Evolutionary conservation across 306 rosid genomes (phyloP).

Genomic region (Trifolium fragiferum): DNA sequence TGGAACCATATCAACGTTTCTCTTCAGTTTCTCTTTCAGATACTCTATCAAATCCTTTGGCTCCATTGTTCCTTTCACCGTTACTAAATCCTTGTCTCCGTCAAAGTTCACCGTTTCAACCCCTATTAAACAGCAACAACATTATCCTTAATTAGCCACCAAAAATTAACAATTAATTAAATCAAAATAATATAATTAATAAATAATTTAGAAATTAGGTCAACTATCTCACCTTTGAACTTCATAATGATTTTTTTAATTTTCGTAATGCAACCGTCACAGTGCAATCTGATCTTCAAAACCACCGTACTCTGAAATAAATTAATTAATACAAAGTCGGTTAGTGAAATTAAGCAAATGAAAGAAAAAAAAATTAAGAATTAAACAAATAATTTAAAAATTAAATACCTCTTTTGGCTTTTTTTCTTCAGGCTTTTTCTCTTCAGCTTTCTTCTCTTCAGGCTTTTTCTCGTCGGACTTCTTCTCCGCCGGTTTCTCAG

Average conservation of each 20-base stretch:
- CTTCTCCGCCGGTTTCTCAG: slow-evolving; percentile 57
- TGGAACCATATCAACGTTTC: slow-evolving; percentile 69
- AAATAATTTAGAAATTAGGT: slow-evolving; percentile 13
- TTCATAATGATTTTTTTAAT: slow-evolving; percentile 56
- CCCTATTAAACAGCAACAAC: slow-evolving; percentile 47
- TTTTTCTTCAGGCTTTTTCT: slow-evolving; percentile 61
- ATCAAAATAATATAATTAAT: neutral
- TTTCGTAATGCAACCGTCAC: slow-evolving; percentile 88
- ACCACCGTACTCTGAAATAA: slow-evolving; percentile 73
- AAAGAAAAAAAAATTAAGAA: neutral
- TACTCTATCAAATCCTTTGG: slow-evolving; percentile 57
- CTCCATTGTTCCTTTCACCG: slow-evolving; percentile 78
- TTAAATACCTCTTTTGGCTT: slow-evolving; percentile 61
- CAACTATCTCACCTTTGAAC: slow-evolving; percentile 61
- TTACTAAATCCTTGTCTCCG: slow-evolving; percentile 67
- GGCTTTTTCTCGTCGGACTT: slow-evolving; percentile 67
- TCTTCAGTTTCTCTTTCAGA: slow-evolving; percentile 56
- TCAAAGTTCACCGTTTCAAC: slow-evolving; percentile 63
- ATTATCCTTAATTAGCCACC: slow-evolving; percentile 29
- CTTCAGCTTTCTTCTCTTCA: slow-evolving; percentile 57
- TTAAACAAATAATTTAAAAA: neutral
- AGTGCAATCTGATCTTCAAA: slow-evolving; percentile 77
- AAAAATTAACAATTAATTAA: slow-evolving; percentile 6
- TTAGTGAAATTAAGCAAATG: slow-evolving; percentile 36
- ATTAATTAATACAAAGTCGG: slow-evolving; percentile 10